Evolutionary conservation across 192 early-diverging fungal genomes (phyloP).

Genomic region (Allomyces javanicus): DNA sequence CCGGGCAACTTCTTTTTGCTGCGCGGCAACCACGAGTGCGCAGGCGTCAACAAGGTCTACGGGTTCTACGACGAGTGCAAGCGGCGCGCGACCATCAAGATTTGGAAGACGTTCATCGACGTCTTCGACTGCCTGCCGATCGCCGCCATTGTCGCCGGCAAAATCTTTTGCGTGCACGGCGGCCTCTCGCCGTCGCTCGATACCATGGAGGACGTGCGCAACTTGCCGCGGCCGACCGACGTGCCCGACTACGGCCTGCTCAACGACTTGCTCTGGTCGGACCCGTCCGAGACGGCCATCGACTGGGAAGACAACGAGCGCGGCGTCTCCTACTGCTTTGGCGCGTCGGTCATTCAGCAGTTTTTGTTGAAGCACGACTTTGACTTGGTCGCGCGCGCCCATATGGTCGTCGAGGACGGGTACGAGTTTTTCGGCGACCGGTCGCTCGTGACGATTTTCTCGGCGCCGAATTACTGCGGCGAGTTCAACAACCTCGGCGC

Average conservation of each 20-base stretch:
- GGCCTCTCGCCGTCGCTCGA: constrained; percentile 59
- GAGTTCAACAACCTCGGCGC: constrained; percentile 86
- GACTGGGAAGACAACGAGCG: constrained; percentile 89
- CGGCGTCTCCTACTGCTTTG: constrained; percentile 89
- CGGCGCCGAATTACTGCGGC: constrained; percentile 92
- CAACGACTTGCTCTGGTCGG: constrained; percentile 85
- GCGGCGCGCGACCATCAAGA: constrained; percentile 59
- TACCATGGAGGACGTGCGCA: constrained; percentile 73
- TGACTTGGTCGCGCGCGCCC: constrained; percentile 79
- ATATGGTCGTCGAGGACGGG: constrained; percentile 95
- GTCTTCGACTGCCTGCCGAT: constrained; percentile 88
- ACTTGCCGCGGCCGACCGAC: constrained; percentile 59
- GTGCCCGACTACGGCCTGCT: constrained; percentile 82
- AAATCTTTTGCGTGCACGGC: constrained; percentile 92
- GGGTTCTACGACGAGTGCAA: constrained; percentile 98
- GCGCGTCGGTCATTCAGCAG: constrained; percentile 57
- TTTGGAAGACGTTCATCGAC: constrained; percentile 82
- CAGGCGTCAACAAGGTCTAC: constrained; percentile 79
- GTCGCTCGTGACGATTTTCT: constrained; percentile 79
- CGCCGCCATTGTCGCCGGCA: constrained; percentile 71
- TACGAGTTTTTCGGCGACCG: constrained; percentile 90
- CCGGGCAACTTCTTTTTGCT: constrained; percentile 94
- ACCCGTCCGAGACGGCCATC: constrained; percentile 55
- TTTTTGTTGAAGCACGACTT: constrained; percentile 73
- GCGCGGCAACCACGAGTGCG: constrained; percentile 91